Conservation (phyloP, 768 basidiomycete species). For the Trametes sanguinea region DNA sequence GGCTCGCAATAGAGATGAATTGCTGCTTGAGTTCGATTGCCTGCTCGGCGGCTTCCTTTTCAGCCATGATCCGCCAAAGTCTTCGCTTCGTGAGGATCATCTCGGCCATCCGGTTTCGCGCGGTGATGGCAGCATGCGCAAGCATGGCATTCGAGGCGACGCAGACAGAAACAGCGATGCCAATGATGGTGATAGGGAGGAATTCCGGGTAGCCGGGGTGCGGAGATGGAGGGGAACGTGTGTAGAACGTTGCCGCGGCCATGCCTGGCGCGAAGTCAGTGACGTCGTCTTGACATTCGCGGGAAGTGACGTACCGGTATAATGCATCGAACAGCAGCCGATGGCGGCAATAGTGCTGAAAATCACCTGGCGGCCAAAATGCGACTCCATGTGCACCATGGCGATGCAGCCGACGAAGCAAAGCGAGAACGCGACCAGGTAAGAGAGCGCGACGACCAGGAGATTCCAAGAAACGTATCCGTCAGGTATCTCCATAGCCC, state of each 20-base stretch:
- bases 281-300: too few relatives aligned
- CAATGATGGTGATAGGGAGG: slow-evolving; percentile 28
- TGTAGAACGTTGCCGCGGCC: slow-evolving; percentile 34
- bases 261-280: slow-evolving; percentile 21
- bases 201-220: slow-evolving; percentile 30
- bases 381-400: slow-evolving; percentile 34
- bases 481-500: slow-evolving; percentile 33
- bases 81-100: slow-evolving; percentile 31
- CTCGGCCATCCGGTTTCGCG: slow-evolving; percentile 34
- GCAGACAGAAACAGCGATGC: slow-evolving; percentile 28
- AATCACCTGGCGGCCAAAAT: slow-evolving; percentile 30
- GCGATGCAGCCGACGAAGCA: slow-evolving; percentile 30
- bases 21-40: slow-evolving; percentile 35
- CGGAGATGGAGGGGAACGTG: slow-evolving; percentile 22
- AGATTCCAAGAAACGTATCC: slow-evolving; percentile 30
- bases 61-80: slow-evolving; percentile 34
- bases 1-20: slow-evolving; percentile 34
- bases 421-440: slow-evolving; percentile 30
- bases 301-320: slow-evolving; percentile 27
- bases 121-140: slow-evolving; percentile 30
- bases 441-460: slow-evolving; percentile 29
- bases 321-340: slow-evolving; percentile 33
- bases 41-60: slow-evolving; percentile 35
- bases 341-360: slow-evolving; percentile 32
- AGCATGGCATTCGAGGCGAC: slow-evolving; percentile 32